Evolutionary conservation across 148 eudicot species (phyloP).

Genomic region (Chenopodium album): DNA sequence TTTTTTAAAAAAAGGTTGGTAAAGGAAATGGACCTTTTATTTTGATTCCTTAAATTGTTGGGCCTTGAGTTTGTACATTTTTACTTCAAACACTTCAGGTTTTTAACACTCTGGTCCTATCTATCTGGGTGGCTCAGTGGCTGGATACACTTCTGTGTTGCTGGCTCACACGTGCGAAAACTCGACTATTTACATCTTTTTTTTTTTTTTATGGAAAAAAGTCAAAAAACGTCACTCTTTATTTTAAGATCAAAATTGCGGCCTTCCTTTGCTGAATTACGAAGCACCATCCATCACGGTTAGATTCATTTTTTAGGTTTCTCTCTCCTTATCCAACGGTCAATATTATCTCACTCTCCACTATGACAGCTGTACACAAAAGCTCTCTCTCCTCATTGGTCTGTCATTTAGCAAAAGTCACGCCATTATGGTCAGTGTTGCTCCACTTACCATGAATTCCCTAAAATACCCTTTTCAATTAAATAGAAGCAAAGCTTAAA

Average conservation of each 20-base stretch:
- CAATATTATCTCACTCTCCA: background rate
- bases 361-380: constrained; percentile 1
- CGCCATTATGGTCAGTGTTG: background rate
- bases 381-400: background rate
- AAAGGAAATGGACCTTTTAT: too few relatives aligned
- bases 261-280: background rate
- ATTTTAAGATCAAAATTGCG: background rate
- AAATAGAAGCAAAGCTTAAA: background rate
- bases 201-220: too few relatives aligned
- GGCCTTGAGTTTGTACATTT: too few relatives aligned
- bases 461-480: background rate
- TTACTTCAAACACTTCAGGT: too few relatives aligned
- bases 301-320: background rate
- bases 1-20: too few relatives aligned
- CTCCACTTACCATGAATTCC: background rate
- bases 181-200: too few relatives aligned
- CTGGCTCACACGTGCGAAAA: background rate
- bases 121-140: too few relatives aligned
- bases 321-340: background rate
- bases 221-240: background rate
- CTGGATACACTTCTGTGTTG: too few relatives aligned
- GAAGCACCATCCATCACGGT: background rate
- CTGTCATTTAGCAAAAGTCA: background rate
- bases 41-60: too few relatives aligned
- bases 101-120: too few relatives aligned